phyloP scores from a whole-genome alignment of 148 eudicot genomes.

The Nepenthes mirabilis region DNA sequence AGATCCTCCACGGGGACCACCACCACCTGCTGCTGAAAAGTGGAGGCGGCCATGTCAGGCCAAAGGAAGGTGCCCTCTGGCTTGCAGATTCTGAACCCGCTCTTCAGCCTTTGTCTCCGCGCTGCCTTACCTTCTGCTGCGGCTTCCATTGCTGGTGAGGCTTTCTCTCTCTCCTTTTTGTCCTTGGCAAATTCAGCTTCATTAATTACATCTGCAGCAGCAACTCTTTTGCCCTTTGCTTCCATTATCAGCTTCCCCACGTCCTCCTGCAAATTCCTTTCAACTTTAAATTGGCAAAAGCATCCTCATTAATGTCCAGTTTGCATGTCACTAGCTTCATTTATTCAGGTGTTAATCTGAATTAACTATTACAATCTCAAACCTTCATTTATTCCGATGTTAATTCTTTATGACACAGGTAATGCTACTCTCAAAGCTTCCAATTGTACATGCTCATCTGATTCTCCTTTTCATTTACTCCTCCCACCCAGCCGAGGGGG shows the following conservation, averaged over 20 bases:
- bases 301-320: neutral
- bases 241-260: conserved; percentile 14
- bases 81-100: conserved; percentile 87
- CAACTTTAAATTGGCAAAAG: neutral
- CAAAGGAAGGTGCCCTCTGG: conserved; percentile 77
- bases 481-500: too few species aligned
- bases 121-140: conserved; percentile 37
- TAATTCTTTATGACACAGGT: too few species aligned
- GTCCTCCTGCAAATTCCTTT: conserved; percentile 27
- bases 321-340: too few species aligned
- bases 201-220: conserved; percentile 13
- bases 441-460: too few species aligned
- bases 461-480: too few species aligned
- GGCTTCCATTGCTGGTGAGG: conserved; percentile 3
- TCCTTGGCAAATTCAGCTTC: conserved; percentile 2
- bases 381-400: too few species aligned
- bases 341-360: too few species aligned
- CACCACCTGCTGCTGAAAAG: conserved; percentile 15
- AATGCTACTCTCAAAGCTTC: too few species aligned
- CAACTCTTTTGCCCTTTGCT: conserved; percentile 12
- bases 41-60: conserved; percentile 42
- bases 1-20: conserved; percentile 43
- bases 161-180: conserved; percentile 6
- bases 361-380: too few species aligned
- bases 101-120: conserved; percentile 52